Conservation (phyloP, 495 filamentous ascomycete species). For the Neurospora sp. region DNA sequence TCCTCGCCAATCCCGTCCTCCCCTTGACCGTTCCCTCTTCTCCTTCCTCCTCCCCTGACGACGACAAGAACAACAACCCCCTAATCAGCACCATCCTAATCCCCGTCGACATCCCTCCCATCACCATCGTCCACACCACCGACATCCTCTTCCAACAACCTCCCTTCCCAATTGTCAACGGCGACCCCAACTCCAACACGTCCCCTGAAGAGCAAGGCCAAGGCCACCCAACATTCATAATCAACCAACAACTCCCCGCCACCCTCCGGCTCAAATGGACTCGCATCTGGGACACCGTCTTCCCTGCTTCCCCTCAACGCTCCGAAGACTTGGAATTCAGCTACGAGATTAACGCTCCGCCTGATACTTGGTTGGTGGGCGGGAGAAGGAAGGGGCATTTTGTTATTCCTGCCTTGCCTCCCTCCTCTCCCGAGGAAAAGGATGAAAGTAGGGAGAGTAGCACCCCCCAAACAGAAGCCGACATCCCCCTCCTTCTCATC, state of each 20-base stretch:
- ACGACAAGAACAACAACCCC: neutral
- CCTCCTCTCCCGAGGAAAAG: no score
- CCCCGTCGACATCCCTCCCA: slow-evolving; percentile 75
- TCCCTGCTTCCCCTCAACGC: slow-evolving; percentile 20
- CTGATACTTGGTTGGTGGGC: slow-evolving; percentile 76
- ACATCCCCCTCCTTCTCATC: slow-evolving; percentile 57
- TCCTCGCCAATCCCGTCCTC: slow-evolving; percentile 24
- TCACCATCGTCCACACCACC: slow-evolving; percentile 76
- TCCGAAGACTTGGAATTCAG: slow-evolving; percentile 60
- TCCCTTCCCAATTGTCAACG: slow-evolving; percentile 14
- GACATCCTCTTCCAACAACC: slow-evolving; percentile 50
- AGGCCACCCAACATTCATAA: slow-evolving; percentile 35
- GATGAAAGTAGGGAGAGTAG: slow-evolving; percentile 26
- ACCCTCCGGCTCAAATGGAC: slow-evolving; percentile 68
- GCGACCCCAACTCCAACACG: slow-evolving; percentile 4
- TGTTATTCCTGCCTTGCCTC: slow-evolving; percentile 31
- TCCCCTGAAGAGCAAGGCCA: slow-evolving; percentile 5
- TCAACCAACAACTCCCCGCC: slow-evolving; percentile 62
- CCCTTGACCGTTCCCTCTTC: slow-evolving; percentile 9
- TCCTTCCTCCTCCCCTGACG: neutral
- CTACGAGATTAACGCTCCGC: slow-evolving; percentile 68
- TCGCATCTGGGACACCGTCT: slow-evolving; percentile 57
- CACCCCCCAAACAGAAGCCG: slow-evolving; percentile 32
- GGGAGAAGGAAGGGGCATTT: slow-evolving; percentile 74
- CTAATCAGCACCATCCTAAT: slow-evolving; percentile 47